phyloP scores from a whole-genome alignment of 805 yeast genomes.

The Saccharomycopsis sp. region DNA sequence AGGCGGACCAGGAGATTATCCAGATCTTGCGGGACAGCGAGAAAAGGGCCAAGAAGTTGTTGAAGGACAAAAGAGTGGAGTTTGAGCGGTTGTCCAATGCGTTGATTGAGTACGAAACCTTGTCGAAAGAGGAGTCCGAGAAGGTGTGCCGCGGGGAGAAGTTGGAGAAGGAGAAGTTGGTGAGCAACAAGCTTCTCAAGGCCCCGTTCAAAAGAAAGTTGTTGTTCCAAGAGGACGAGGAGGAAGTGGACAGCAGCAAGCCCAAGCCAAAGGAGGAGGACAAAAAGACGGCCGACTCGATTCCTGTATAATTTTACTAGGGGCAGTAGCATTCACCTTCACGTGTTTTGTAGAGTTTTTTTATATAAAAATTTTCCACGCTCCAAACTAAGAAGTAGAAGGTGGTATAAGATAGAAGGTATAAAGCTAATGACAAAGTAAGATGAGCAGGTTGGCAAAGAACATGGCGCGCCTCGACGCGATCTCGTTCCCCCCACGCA shows the following conservation, averaged over 20 bases:
- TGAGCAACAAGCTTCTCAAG: slow-evolving; percentile 69
- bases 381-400: too few species aligned
- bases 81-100: slow-evolving; percentile 87
- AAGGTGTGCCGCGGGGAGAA: slow-evolving; percentile 74
- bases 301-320: too few species aligned
- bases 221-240: neutral
- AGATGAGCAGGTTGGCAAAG: too few species aligned
- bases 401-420: too few species aligned
- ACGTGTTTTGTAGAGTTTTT: too few species aligned
- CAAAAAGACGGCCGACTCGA: too few species aligned
- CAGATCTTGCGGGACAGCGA: slow-evolving; percentile 67
- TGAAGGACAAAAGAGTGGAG: slow-evolving; percentile 55
- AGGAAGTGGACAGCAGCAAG: neutral
- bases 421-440: too few species aligned
- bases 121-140: slow-evolving; percentile 85
- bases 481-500: neutral
- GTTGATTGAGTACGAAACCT: slow-evolving; percentile 87
- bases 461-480: neutral
- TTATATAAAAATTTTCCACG: too few species aligned
- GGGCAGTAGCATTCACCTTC: too few species aligned
- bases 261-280: neutral
- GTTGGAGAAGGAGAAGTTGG: slow-evolving; percentile 55
- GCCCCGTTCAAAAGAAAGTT: slow-evolving; percentile 27
- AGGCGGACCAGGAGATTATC: slow-evolving; percentile 90
- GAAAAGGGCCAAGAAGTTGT: slow-evolving; percentile 62